These are phyloP conservation scores for Coniella lustricola DNA, from an alignment of 2,329 filamentous ascomycete genomes.

Conservation along the genomic window DNA sequence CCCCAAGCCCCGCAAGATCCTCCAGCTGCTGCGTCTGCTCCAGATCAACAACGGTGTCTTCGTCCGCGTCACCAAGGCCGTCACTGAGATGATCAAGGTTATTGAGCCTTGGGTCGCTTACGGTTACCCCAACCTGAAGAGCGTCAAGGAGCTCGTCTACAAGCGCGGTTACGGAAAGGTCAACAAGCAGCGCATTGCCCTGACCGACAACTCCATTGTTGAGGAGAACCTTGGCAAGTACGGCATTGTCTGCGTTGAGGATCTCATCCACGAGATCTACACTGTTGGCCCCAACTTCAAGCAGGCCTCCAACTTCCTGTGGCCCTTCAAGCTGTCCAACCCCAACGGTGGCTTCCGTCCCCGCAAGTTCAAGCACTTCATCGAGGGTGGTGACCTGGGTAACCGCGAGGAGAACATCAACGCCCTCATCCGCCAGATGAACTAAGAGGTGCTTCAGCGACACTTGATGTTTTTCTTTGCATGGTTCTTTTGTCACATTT, in stretches of 20 bases:
- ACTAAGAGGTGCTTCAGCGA: slow-evolving; percentile 50
- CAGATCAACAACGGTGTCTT: slow-evolving; percentile 99
- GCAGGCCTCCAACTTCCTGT: slow-evolving; percentile 98
- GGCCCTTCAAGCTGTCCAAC: slow-evolving; percentile 99
- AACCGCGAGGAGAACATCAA: slow-evolving; percentile 99
- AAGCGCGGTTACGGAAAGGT: slow-evolving; percentile 99
- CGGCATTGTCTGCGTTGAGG: slow-evolving; percentile 98
- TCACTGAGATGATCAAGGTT: slow-evolving; percentile 92
- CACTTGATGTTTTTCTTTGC: slow-evolving; percentile 15
- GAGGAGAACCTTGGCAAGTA: slow-evolving; percentile 96
- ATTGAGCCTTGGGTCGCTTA: slow-evolving; percentile 99
- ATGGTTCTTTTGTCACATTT: slow-evolving; percentile 24
- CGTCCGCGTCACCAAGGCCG: slow-evolving; percentile 91
- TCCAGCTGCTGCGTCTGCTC: slow-evolving; percentile 97
- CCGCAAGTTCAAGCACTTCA: slow-evolving; percentile 98
- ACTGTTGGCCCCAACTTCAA: slow-evolving; percentile 99
- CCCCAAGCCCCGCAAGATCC: slow-evolving; percentile 99
- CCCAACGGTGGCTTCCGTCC: slow-evolving; percentile 92
- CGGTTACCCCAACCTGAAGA: slow-evolving; percentile 99
- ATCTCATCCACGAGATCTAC: slow-evolving; percentile 98
- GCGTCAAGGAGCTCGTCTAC: slow-evolving; percentile 98
- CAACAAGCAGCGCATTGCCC: slow-evolving; percentile 92
- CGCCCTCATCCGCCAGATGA: slow-evolving; percentile 93
- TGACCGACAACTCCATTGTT: slow-evolving; percentile 97
- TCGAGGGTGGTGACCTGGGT: slow-evolving; percentile 96